These are phyloP conservation scores for Amaranthus cruentus DNA, from an alignment of 148 eudicot species.

Conservation along the genomic window DNA sequence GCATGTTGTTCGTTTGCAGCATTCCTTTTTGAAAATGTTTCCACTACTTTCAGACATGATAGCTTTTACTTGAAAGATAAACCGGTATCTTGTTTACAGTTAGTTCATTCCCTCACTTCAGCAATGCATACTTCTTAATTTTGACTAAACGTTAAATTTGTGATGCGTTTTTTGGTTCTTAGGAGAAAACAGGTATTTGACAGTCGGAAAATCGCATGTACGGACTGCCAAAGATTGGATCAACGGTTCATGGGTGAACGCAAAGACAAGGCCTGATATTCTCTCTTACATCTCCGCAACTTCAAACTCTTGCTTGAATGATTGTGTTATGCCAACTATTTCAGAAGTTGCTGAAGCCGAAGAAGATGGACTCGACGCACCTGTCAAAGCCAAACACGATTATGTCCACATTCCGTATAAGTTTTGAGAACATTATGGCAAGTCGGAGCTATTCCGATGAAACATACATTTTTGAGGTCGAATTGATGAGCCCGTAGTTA, in stretches of 20 bases:
- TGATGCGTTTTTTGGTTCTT: conserved; percentile 11
- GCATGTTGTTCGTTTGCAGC: no score
- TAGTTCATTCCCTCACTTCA: neutral
- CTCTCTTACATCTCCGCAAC: conserved; percentile 21
- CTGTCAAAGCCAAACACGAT: neutral
- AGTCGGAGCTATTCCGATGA: neutral
- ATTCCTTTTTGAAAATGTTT: no score
- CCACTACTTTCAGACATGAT: no score
- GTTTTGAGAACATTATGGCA: neutral
- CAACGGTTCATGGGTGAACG: conserved; percentile 59
- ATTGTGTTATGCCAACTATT: conserved; percentile 10
- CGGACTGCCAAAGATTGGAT: conserved; percentile 68
- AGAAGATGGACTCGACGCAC: conserved; percentile 8
- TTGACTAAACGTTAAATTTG: neutral
- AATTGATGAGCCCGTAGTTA: neutral
- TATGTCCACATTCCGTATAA: neutral
- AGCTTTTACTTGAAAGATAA: no score
- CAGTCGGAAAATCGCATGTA: conserved; percentile 31
- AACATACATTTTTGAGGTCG: neutral
- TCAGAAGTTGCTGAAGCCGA: conserved; percentile 22
- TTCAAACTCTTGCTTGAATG: conserved; percentile 12
- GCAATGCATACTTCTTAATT: neutral
- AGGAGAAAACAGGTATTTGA: conserved; percentile 57
- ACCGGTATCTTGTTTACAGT: no score
- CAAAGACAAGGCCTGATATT: conserved; percentile 42